Percentiles rank a stretch among this genome's conserved stretches.
phyloP scores from a whole-genome alignment of 164 flowering plant genomes.

The Brasenia schreberi region DNA sequence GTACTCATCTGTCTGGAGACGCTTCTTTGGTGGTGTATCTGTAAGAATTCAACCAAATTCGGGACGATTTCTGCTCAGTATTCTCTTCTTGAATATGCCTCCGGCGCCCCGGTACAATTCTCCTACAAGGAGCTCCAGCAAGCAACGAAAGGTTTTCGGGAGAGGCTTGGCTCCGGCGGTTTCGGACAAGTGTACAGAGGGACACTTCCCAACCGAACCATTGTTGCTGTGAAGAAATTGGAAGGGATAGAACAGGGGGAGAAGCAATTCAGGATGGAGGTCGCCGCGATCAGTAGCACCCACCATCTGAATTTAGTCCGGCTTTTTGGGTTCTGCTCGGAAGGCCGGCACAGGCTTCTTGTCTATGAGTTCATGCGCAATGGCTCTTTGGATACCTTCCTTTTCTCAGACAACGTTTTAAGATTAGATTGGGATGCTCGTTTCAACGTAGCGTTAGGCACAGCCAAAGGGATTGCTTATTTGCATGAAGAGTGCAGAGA shows the following conservation, averaged over 20 bases:
- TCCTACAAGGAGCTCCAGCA: conserved; percentile 26
- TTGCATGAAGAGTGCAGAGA: conserved; percentile 88
- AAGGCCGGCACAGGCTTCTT: conserved; percentile 27
- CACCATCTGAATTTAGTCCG: conserved; percentile 30
- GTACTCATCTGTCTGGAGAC: conserved; percentile 7
- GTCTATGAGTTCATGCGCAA: conserved; percentile 33
- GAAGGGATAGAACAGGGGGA: conserved; percentile 37
- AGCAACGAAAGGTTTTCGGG: conserved; percentile 25
- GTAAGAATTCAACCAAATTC: conserved; percentile 17
- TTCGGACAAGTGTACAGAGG: conserved; percentile 28
- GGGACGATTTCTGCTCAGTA: conserved; percentile 18
- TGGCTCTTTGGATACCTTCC: conserved; percentile 23
- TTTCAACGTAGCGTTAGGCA: conserved; percentile 60
- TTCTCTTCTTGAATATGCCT: conserved; percentile 27
- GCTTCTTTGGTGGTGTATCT: conserved; percentile 22
- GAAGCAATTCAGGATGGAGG: conserved; percentile 32
- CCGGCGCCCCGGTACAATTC: conserved; percentile 34
- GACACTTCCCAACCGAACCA: conserved; percentile 17
- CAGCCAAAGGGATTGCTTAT: conserved; percentile 73
- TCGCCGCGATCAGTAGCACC: conserved; percentile 29
- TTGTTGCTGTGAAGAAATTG: conserved; percentile 25
- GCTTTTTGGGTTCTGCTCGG: conserved; percentile 31
- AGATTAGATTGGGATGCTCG: conserved; percentile 54
- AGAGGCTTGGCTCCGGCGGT: conserved; percentile 28
- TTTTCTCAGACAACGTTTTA: conserved; percentile 15